A percentile compares a stretch with the other conserved stretches of the same genome.
Evolutionary conservation across 495 filamentous ascomycete species (phyloP).

Genomic region (Lichenothelia convexa): DNA sequence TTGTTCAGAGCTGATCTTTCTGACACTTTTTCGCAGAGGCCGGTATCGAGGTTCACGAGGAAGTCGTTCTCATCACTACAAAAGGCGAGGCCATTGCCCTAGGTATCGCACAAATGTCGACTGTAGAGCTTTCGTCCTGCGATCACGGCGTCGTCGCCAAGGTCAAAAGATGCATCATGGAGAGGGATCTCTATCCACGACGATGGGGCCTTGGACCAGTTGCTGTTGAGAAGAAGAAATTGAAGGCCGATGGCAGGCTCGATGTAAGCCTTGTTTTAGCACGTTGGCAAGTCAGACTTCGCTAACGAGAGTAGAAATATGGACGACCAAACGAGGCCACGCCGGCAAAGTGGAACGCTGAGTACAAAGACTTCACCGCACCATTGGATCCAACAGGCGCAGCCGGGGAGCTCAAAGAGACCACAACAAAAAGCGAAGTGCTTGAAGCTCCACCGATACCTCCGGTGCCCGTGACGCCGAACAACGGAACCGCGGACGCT

Average conservation of each 20-base stretch:
- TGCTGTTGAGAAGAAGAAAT: conserved; percentile 92
- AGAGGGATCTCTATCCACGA: conserved; percentile 87
- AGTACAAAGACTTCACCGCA: conserved; percentile 73
- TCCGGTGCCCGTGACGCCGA: conserved; percentile 7
- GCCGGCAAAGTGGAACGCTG: conserved; percentile 71
- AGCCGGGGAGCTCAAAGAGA: conserved; percentile 23
- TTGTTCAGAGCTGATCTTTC: conserved; percentile 1
- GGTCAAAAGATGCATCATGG: conserved; percentile 98
- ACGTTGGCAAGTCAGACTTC: background rate
- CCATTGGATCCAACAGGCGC: conserved; percentile 20
- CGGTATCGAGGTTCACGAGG: conserved; percentile 73
- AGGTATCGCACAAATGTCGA: conserved; percentile 89
- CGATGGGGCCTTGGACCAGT: conserved; percentile 88
- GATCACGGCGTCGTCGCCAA: conserved; percentile 95
- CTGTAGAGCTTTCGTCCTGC: conserved; percentile 75
- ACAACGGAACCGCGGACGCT: too few relatives aligned
- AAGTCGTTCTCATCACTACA: conserved; percentile 92
- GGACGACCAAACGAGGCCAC: conserved; percentile 82
- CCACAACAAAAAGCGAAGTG: conserved; percentile 22
- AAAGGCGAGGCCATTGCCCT: conserved; percentile 97
- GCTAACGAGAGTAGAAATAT: conserved; percentile 40
- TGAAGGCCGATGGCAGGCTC: conserved; percentile 92
- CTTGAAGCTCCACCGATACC: conserved; percentile 20
- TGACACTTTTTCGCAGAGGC: conserved; percentile 34
- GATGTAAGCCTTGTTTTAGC: conserved; percentile 45